These are phyloP conservation scores for Pseudomonodictys pantanalensis DNA, from an alignment of 495 filamentous ascomycete species.

Conservation along the genomic window DNA sequence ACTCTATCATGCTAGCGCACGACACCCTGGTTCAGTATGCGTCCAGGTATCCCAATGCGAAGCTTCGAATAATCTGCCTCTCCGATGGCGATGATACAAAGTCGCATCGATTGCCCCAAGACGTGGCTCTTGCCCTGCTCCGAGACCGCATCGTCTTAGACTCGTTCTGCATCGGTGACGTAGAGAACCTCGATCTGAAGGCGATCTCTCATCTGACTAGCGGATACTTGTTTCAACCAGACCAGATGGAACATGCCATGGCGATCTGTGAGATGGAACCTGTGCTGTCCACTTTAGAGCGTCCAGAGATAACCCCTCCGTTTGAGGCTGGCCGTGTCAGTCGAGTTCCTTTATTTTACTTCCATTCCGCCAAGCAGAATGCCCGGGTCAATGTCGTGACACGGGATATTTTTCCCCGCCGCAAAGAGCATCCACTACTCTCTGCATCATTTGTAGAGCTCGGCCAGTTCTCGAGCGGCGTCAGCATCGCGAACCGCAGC, in stretches of 20 bases:
- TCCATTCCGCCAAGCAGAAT: conserved; percentile 9
- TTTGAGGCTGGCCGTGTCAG: not conserved
- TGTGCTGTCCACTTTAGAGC: conserved; percentile 34
- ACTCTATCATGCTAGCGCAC: conserved; percentile 32
- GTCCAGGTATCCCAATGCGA: conserved; percentile 34
- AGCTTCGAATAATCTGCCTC: conserved; percentile 38
- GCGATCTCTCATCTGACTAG: conserved; percentile 34
- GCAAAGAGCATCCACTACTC: conserved; percentile 35
- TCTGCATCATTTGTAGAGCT: conserved; percentile 34
- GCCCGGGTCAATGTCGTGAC: conserved; percentile 28
- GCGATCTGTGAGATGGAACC: conserved; percentile 40
- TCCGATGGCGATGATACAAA: conserved; percentile 38
- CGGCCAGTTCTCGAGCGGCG: not conserved
- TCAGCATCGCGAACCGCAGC: conserved; percentile 1
- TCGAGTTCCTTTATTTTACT: not conserved
- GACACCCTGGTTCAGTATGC: conserved; percentile 33
- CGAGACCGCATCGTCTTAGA: conserved; percentile 34
- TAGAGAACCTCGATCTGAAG: conserved; percentile 27
- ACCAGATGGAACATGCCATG: conserved; percentile 35
- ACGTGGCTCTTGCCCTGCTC: conserved; percentile 19
- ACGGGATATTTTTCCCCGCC: conserved; percentile 33
- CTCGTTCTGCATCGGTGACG: conserved; percentile 33
- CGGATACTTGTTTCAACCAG: conserved; percentile 35
- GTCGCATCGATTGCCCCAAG: conserved; percentile 10
- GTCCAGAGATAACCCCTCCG: conserved; percentile 26